A percentile compares a stretch with the other conserved stretches of the same genome.
These are phyloP conservation scores for Cyberlindnera japonica DNA, from an alignment of 805 yeast genomes.

Conservation along the genomic window DNA sequence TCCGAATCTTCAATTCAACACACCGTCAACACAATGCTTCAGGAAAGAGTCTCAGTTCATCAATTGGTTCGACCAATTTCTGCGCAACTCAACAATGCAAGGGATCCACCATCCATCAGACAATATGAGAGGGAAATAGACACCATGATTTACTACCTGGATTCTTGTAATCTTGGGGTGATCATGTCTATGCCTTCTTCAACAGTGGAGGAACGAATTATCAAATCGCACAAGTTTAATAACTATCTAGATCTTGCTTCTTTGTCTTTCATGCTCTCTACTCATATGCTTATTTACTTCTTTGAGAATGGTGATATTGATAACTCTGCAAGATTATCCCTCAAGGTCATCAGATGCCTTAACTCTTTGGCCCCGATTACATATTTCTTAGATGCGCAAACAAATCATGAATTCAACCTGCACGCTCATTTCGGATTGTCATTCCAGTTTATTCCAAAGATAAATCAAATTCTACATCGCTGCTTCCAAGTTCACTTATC, in stretches of 20 bases:
- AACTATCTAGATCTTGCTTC: conserved; percentile 8
- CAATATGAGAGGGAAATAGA: conserved; percentile 7
- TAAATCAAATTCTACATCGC: conserved; percentile 12
- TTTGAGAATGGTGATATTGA: conserved; percentile 4
- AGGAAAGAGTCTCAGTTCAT: conserved; percentile 7
- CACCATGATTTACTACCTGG: conserved; percentile 7
- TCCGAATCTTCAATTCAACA: background rate
- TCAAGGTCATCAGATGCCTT: conserved; percentile 8
- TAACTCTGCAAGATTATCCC: conserved; percentile 10
- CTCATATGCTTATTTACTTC: conserved; percentile 6
- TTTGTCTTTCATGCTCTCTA: conserved; percentile 3
- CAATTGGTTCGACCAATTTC: conserved; percentile 8
- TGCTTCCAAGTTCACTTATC: conserved; percentile 16
- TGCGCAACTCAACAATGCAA: conserved; percentile 1
- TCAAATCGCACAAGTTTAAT: conserved; percentile 10
- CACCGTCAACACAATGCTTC: conserved; percentile 4
- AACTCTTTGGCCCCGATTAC: conserved; percentile 7
- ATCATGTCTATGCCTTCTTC: conserved; percentile 10
- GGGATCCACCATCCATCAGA: conserved; percentile 8
- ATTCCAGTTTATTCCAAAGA: conserved; percentile 16
- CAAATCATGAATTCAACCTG: conserved; percentile 13
- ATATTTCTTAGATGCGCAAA: conserved; percentile 10
- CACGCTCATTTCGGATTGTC: conserved; percentile 13
- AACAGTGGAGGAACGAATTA: conserved; percentile 2
- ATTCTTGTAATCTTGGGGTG: conserved; percentile 2